Conservation (phyloP, 1,284 basidiomycete genomes). For the Pascua guehoae region DNA sequence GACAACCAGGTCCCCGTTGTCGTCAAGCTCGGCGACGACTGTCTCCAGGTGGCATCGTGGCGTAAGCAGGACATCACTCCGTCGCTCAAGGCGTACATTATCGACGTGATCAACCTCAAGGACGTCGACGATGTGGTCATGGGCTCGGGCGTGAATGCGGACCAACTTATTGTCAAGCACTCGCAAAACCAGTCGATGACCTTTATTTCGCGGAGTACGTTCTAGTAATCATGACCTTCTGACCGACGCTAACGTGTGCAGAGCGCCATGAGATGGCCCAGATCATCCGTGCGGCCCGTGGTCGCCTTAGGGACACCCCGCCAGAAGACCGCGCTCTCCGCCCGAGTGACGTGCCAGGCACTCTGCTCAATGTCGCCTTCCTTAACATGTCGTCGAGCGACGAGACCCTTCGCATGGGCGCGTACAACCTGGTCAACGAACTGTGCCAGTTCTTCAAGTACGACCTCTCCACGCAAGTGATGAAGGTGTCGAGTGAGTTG, state of each 20-base stretch:
- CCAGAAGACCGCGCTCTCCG: conserved; percentile 64
- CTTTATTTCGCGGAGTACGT: conserved; percentile 38
- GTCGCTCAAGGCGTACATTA: conserved; percentile 40
- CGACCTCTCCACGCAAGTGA: conserved; percentile 63
- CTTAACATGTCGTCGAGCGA: conserved; percentile 68
- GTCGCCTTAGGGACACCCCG: conserved; percentile 50
- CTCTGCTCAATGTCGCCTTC: conserved; percentile 74
- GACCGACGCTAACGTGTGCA: conserved; percentile 46
- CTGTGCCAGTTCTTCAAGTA: conserved; percentile 74
- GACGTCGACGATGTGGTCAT: conserved; percentile 83
- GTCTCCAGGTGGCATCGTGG: conserved; percentile 45
- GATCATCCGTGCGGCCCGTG: conserved; percentile 36
- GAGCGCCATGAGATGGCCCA: conserved; percentile 66
- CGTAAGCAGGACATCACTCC: conserved; percentile 37
- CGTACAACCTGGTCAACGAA: conserved; percentile 71
- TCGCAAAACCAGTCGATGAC: conserved; percentile 36
- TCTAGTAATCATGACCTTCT: neutral
- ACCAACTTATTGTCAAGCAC: conserved; percentile 74
- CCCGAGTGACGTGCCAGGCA: conserved; percentile 76
- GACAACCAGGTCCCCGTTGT: conserved; percentile 45
- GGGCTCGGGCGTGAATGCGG: conserved; percentile 66
- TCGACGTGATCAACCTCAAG: conserved; percentile 39
- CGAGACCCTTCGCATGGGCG: conserved; percentile 69
- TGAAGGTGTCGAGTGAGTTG: conserved; percentile 58
- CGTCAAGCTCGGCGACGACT: conserved; percentile 41